Conservation (phyloP, 2,329 filamentous ascomycete species). For the Aplosporella prunicola region DNA sequence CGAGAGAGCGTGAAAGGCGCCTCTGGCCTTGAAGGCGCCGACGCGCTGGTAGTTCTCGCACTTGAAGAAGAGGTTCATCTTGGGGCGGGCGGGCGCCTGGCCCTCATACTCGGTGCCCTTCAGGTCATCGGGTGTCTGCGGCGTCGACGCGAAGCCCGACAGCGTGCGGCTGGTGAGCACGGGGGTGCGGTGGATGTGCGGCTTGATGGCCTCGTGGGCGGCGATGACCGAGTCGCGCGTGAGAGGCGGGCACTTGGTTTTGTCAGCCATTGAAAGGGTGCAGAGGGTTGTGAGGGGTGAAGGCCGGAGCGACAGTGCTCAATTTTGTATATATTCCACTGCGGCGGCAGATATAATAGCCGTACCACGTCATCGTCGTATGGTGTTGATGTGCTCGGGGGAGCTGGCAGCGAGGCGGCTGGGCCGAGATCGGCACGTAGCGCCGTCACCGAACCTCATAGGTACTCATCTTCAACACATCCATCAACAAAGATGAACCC, state of each 20-base stretch:
- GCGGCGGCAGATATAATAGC: no score
- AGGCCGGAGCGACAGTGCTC: no score
- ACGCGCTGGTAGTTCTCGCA: constrained; percentile 88
- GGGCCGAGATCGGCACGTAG: no score
- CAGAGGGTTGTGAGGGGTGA: not conserved
- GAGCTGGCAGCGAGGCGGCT: no score
- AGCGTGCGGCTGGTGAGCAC: constrained; percentile 72
- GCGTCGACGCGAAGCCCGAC: constrained; percentile 62
- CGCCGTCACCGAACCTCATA: no score
- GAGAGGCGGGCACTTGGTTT: constrained; percentile 48
- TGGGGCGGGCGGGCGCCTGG: constrained; percentile 51
- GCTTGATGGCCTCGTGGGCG: constrained; percentile 64
- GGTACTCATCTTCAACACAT: no score
- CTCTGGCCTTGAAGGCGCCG: constrained; percentile 86
- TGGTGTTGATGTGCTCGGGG: no score
- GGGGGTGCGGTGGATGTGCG: constrained; percentile 73
- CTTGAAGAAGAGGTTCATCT: constrained; percentile 78
- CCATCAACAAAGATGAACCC: no score
- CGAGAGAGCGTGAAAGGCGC: constrained; percentile 78
- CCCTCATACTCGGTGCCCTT: constrained; percentile 49
- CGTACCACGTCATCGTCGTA: no score
- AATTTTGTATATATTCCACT: no score
- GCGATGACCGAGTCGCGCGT: constrained; percentile 60
- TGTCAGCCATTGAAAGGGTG: constrained; percentile 33
- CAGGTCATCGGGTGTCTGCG: constrained; percentile 48